Evolutionary conservation across 2,329 filamentous ascomycete species (phyloP).

Genomic region (Alternaria dauci): DNA sequence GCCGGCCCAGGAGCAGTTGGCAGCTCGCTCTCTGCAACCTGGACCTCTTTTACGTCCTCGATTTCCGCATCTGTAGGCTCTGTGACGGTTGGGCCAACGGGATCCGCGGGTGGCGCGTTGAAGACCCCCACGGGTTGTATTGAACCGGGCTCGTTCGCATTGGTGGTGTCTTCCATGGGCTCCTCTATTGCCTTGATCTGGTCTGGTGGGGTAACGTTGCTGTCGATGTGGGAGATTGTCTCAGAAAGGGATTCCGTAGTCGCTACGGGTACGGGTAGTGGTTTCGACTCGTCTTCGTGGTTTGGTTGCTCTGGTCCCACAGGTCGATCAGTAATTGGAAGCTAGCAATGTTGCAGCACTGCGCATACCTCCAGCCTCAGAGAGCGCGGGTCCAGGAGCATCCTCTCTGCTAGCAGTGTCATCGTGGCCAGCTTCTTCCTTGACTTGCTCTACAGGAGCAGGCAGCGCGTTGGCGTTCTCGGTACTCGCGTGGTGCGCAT

Average conservation of each 20-base stretch:
- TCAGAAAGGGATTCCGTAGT: slow-evolving; percentile 29
- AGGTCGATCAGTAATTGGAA: slow-evolving; percentile 6
- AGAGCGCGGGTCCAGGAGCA: slow-evolving; percentile 25
- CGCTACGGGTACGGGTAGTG: slow-evolving; percentile 20
- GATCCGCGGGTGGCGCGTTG: slow-evolving; percentile 25
- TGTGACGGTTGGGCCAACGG: slow-evolving; percentile 27
- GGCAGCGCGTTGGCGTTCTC: slow-evolving; percentile 13
- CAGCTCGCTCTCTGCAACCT: slow-evolving; percentile 17
- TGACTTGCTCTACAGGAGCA: slow-evolving; percentile 7
- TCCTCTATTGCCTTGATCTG: slow-evolving; percentile 22
- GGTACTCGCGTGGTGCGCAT: slow-evolving; percentile 8
- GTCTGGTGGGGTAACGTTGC: slow-evolving; percentile 25
- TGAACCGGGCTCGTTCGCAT: slow-evolving; percentile 26
- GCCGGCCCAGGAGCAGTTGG: slow-evolving; percentile 35
- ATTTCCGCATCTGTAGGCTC: slow-evolving; percentile 27
- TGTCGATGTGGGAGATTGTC: slow-evolving; percentile 35
- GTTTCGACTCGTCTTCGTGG: slow-evolving; percentile 11
- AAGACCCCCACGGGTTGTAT: slow-evolving; percentile 25
- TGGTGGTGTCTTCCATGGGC: slow-evolving; percentile 27
- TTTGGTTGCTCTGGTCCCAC: slow-evolving; percentile 20
- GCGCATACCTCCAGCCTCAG: slow-evolving; percentile 34
- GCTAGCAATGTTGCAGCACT: not conserved
- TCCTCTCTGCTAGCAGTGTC: slow-evolving; percentile 1
- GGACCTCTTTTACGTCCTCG: slow-evolving; percentile 12
- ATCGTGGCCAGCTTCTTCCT: slow-evolving; percentile 14